A percentile compares a stretch with the other conserved stretches of the same genome.
These are phyloP conservation scores for Trichoderma guizhouense DNA, from an alignment of 2,329 filamentous ascomycete species.

Conservation along the genomic window DNA sequence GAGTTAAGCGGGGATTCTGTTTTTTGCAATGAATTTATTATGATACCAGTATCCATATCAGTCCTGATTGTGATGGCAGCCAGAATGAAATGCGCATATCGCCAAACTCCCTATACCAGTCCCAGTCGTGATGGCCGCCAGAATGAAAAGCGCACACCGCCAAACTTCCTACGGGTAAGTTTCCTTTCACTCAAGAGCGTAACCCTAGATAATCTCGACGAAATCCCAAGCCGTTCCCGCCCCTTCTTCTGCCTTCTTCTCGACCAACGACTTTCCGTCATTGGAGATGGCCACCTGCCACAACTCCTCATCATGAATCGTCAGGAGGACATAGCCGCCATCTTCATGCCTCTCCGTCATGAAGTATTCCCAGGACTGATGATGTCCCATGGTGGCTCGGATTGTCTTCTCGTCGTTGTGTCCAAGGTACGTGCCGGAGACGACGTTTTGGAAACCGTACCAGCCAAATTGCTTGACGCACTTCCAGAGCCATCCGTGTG, in stretches of 20 bases:
- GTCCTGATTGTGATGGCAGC: background rate
- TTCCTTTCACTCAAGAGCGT: background rate
- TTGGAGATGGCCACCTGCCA: background rate
- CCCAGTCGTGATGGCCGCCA: background rate
- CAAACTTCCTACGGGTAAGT: background rate
- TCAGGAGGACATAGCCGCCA: slow-evolving; percentile 8
- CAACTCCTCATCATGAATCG: background rate
- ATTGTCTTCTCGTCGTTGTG: too few relatives aligned
- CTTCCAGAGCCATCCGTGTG: slow-evolving; percentile 4
- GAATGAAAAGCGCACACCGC: background rate
- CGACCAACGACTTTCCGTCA: background rate
- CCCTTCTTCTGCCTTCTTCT: background rate
- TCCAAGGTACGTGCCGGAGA: slow-evolving; percentile 9
- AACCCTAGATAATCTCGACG: background rate
- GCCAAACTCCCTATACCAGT: background rate
- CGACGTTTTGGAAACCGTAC: slow-evolving; percentile 13
- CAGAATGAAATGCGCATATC: background rate
- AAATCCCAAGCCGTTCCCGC: slow-evolving; percentile 13
- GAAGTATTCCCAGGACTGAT: background rate
- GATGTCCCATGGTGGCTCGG: too few relatives aligned
- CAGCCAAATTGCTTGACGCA: slow-evolving; percentile 1
- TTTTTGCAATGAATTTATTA: background rate
- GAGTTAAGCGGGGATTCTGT: background rate
- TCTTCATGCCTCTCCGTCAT: background rate
- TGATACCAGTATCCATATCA: background rate